Conservation (phyloP, 2,329 filamentous ascomycete species). For the Arthrinium phaeospermum region DNA sequence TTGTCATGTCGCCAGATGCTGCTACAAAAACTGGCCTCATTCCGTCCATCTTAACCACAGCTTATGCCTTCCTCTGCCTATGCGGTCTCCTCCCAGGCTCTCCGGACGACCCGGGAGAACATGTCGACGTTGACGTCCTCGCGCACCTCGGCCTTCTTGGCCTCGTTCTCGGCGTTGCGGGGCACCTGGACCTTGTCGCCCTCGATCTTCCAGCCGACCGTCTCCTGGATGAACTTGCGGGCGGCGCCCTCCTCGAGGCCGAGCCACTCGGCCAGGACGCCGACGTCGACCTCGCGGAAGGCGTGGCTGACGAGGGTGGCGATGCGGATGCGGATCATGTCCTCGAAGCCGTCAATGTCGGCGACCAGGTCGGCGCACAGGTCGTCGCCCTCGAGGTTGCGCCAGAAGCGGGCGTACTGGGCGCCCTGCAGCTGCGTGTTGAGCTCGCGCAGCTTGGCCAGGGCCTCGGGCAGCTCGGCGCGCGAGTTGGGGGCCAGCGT, state of each 20-base stretch:
- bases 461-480: slow-evolving; percentile 83
- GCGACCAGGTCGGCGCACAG: slow-evolving; percentile 94
- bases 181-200: slow-evolving; percentile 75
- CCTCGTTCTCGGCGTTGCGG: slow-evolving; percentile 96
- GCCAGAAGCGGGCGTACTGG: slow-evolving; percentile 93
- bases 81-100: slow-evolving; percentile 84
- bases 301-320: slow-evolving; percentile 84
- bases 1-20: slow-evolving; percentile 17
- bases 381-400: slow-evolving; percentile 89
- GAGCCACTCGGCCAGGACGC: slow-evolving; percentile 76
- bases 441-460: slow-evolving; percentile 83
- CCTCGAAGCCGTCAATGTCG: slow-evolving; percentile 94
- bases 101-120: slow-evolving; percentile 78
- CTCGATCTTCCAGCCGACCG: slow-evolving; percentile 86
- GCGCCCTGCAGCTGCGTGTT: slow-evolving; percentile 88
- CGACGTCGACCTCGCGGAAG: slow-evolving; percentile 73
- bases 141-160: slow-evolving; percentile 90
- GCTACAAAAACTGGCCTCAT: slow-evolving; percentile 16
- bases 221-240: slow-evolving; percentile 80
- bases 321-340: slow-evolving; percentile 88
- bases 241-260: slow-evolving; percentile 72
- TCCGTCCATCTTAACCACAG: not conserved
- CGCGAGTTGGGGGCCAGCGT: slow-evolving; percentile 68
- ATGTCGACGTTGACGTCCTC: slow-evolving; percentile 94
- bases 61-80: slow-evolving; percentile 41